A percentile compares a stretch with the other conserved stretches of the same genome.
Evolutionary conservation across 164 flowering plant genomes (phyloP).

Genomic region (Stephania yunnanensis): DNA sequence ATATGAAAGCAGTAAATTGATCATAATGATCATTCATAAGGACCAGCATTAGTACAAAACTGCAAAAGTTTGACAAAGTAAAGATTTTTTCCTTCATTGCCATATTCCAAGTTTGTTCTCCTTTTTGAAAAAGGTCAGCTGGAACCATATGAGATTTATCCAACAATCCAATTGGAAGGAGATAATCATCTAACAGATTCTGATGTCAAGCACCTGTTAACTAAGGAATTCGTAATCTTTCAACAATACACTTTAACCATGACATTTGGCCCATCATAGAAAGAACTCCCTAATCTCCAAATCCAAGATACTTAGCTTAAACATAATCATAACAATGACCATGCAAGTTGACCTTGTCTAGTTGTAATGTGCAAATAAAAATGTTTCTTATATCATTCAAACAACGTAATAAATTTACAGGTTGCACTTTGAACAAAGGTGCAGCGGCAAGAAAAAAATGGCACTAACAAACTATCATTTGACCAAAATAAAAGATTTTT

Average conservation of each 20-base stretch:
- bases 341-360: background rate
- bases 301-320: background rate
- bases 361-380: background rate
- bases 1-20: background rate
- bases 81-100: background rate
- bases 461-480: background rate
- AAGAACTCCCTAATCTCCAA: background rate
- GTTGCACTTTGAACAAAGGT: background rate
- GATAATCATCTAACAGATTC: background rate
- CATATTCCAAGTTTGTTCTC: background rate
- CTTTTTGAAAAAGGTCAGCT: background rate
- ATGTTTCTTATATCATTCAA: background rate
- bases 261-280: background rate
- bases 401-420: background rate
- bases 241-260: background rate
- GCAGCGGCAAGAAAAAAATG: background rate
- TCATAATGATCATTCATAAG: background rate
- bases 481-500: background rate
- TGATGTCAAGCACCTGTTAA: background rate
- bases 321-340: background rate
- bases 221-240: too few species aligned
- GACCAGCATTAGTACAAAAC: background rate
- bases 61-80: background rate
- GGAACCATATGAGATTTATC: background rate
- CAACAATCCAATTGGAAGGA: background rate